Evolutionary conservation across 1,284 basidiomycete species (phyloP).

Genomic region (Boletus sp.): DNA sequence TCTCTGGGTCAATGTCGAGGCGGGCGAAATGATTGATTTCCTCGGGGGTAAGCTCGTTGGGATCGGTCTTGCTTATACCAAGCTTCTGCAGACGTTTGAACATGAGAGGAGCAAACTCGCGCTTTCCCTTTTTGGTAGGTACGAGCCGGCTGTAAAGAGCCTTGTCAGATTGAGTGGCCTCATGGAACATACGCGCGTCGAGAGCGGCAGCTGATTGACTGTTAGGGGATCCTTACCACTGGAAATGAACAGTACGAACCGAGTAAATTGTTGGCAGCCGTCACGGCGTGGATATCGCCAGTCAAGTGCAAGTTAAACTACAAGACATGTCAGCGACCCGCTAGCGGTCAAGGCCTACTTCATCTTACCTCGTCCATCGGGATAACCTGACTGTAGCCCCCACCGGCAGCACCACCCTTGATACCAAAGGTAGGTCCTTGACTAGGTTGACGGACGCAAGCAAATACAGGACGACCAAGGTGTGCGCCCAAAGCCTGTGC

Average conservation of each 20-base stretch:
- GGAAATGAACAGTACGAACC: constrained; percentile 42
- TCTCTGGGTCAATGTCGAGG: constrained; percentile 87
- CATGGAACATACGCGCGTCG: constrained; percentile 98
- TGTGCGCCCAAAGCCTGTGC: constrained; percentile 97
- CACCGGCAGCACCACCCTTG: constrained; percentile 98
- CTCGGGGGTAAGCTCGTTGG: constrained; percentile 89
- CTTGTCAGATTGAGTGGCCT: constrained; percentile 95
- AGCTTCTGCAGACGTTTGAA: constrained; percentile 93
- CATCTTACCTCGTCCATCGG: constrained; percentile 92
- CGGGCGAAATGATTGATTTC: constrained; percentile 90
- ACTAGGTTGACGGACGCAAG: constrained; percentile 98
- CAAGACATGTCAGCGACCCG: constrained; percentile 8
- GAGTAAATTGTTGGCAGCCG: constrained; percentile 96
- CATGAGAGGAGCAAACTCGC: constrained; percentile 96
- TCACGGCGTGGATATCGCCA: constrained; percentile 97
- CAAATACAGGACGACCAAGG: constrained; percentile 89
- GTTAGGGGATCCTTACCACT: constrained; percentile 7
- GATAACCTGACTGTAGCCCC: constrained; percentile 98
- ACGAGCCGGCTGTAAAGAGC: constrained; percentile 92
- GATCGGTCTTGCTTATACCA: constrained; percentile 93
- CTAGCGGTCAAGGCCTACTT: neutral
- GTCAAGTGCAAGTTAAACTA: constrained; percentile 96
- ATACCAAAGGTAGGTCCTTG: constrained; percentile 99
- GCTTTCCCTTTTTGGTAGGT: constrained; percentile 91
- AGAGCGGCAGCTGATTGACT: constrained; percentile 78